Evolutionary conservation across 2,329 filamentous ascomycete species (phyloP), one percentile per base, ranked within the genome.

Genomic region (Scytalidium sp.): DNA sequence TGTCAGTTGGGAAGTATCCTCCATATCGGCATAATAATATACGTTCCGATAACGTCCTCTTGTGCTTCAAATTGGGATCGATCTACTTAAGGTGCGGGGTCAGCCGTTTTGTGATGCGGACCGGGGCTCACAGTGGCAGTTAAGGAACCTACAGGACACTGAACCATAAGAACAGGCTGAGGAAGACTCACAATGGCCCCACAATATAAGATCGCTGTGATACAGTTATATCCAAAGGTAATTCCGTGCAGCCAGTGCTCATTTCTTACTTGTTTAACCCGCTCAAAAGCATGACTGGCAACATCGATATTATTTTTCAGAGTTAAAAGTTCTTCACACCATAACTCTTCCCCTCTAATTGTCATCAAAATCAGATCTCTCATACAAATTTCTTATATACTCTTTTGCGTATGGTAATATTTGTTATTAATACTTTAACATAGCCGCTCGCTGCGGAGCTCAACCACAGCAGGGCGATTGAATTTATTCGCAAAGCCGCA

Each of bases 401-500:
- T 25, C 10, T 27, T 44, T n/a, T 32, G 4, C n/a, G 5, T 32
- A 41, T 41, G 8, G 17, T 9, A 19, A 19, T 21, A 19, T 42
- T 25, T 41, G 19, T 17, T 29, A 40, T 11, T 15, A 23, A 49
- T 13, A n/a, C 21, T 27, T 41, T 11, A 42, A 17, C 17, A 17
- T 36, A 63, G 60, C 57, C 56, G 19, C 43, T 72, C 46, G 66
- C 64, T 44, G 50, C 66, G 25, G 66, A 68, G 52, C 62, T 60
- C 41, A 75, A 72, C 61, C 72, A 66, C 50, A 52, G 55, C 32
- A 61, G 66, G 41, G 68, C 70, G 11, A 59, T 64, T 17, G 39
- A 60, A 10, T 74, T 74, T 54, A 78, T 82, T 58, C 70, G 72
- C 46, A 59, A 72, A 21, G 77, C 76, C 10, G 76, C 77, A 7